These are phyloP conservation scores for Morella rubra DNA, from an alignment of 306 rosid genomes.

Conservation along the genomic window DNA sequence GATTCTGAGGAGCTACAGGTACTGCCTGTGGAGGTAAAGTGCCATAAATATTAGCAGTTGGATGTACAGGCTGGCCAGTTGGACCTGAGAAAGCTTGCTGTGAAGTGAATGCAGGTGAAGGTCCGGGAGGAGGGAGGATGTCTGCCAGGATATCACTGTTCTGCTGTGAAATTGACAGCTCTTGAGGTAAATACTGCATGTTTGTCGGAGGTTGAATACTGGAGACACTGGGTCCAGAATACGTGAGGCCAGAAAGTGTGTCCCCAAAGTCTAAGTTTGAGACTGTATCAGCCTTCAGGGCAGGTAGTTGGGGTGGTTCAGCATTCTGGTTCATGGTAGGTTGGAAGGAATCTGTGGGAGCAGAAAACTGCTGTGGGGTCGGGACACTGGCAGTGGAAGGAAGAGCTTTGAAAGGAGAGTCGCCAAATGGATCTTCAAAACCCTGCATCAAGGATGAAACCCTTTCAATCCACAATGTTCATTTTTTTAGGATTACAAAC, in stretches of 20 bases:
- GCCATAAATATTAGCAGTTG: slow-evolving; percentile 46
- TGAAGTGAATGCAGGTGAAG: slow-evolving; percentile 41
- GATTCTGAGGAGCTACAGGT: slow-evolving; percentile 49
- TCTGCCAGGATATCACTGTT: slow-evolving; percentile 69
- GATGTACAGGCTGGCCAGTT: slow-evolving; percentile 48
- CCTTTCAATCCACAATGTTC: slow-evolving; percentile 12
- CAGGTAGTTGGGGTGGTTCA: slow-evolving; percentile 45
- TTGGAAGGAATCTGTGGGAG: slow-evolving; percentile 16
- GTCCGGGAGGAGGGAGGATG: slow-evolving; percentile 72
- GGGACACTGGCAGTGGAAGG: slow-evolving; percentile 51
- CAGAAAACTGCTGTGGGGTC: slow-evolving; percentile 45
- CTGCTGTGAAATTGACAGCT: slow-evolving; percentile 43
- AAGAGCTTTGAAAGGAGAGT: slow-evolving; percentile 79
- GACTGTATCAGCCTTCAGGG: slow-evolving; percentile 37
- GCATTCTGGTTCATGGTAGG: slow-evolving; percentile 26
- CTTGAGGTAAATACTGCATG: slow-evolving; percentile 45
- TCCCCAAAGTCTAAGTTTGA: slow-evolving; percentile 57
- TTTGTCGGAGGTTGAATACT: slow-evolving; percentile 40
- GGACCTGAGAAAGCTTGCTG: slow-evolving; percentile 48
- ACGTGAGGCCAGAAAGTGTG: slow-evolving; percentile 57
- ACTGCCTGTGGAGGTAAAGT: slow-evolving; percentile 53
- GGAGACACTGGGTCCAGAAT: slow-evolving; percentile 40
- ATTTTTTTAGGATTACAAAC: neutral
- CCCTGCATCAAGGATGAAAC: slow-evolving; percentile 44
- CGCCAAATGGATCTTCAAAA: slow-evolving; percentile 92